A percentile compares a stretch with the other conserved stretches of the same genome.
Conservation (phyloP, 257 asterid genomes). For the Nicotiana tomentosiformis region DNA sequence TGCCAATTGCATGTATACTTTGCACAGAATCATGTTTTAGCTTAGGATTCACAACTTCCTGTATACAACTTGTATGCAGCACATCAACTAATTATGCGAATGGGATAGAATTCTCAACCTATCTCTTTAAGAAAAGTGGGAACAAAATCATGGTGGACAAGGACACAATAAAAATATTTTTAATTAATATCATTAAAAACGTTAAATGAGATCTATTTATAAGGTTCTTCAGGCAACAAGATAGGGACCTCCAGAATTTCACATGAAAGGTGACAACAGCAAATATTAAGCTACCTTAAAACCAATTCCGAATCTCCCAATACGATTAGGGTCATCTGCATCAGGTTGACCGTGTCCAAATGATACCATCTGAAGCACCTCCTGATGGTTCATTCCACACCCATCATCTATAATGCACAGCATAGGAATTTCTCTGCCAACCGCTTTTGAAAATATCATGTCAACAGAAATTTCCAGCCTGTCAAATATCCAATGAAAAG, state of each 20-base stretch:
- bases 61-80: not conserved
- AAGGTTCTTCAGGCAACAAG: not conserved
- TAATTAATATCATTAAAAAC: not conserved
- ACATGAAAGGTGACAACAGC: not conserved
- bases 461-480: conserved; percentile 54
- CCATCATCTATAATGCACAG: conserved; percentile 69
- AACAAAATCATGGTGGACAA: not conserved
- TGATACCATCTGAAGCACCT: conserved; percentile 55
- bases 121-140: not conserved
- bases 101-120: not conserved
- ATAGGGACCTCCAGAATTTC: not conserved
- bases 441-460: conserved; percentile 34
- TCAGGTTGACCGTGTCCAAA: conserved; percentile 66
- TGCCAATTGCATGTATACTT: not conserved
- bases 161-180: not conserved
- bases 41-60: not conserved
- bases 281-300: conserved; percentile 47
- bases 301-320: conserved; percentile 80
- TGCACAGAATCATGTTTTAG: not conserved
- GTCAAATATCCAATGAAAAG: conserved; percentile 17
- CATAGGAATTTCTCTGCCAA: conserved; percentile 58
- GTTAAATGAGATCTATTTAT: not conserved
- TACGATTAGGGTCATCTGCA: conserved; percentile 43
- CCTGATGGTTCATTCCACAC: conserved; percentile 63
- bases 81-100: not conserved